Evolutionary conservation across 202 grass and related monocot species (phyloP).

Genomic region (Saccharum hybrid): DNA sequence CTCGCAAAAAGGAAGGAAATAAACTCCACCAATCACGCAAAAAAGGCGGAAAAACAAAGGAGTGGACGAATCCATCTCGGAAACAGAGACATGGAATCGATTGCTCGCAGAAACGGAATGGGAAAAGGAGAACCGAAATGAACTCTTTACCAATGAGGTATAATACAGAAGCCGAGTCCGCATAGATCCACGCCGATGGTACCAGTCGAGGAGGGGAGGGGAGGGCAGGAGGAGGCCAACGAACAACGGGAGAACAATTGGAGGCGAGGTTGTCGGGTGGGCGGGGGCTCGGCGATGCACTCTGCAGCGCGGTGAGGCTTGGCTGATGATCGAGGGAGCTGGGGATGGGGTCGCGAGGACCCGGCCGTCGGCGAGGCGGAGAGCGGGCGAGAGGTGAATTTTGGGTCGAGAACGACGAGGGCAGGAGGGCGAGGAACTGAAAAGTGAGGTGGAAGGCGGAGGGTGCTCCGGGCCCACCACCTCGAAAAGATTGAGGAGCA

Average conservation of each 20-base stretch:
- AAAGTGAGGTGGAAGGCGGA: too few species aligned
- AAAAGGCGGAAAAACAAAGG: background rate
- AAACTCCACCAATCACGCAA: background rate
- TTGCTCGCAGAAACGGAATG: background rate
- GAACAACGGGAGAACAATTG: background rate
- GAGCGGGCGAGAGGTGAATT: constrained; percentile 19
- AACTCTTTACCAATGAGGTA: background rate
- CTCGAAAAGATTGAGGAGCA: background rate
- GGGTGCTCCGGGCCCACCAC: background rate
- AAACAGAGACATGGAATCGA: background rate
- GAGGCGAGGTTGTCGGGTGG: background rate
- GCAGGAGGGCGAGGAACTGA: background rate
- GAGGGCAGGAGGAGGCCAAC: background rate
- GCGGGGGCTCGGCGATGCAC: background rate
- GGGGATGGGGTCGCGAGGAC: background rate
- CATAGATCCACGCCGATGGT: background rate
- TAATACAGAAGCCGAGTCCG: background rate
- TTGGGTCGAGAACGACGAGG: background rate
- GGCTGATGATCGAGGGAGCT: background rate
- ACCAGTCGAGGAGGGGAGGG: background rate
- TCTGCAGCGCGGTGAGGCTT: background rate
- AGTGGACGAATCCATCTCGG: background rate
- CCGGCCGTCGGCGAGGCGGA: background rate
- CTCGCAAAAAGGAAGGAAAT: too few species aligned
- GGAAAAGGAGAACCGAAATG: background rate